Conservation (phyloP, 371 early-diverging fungal genomes). For the Rhizomucor pusillus region DNA sequence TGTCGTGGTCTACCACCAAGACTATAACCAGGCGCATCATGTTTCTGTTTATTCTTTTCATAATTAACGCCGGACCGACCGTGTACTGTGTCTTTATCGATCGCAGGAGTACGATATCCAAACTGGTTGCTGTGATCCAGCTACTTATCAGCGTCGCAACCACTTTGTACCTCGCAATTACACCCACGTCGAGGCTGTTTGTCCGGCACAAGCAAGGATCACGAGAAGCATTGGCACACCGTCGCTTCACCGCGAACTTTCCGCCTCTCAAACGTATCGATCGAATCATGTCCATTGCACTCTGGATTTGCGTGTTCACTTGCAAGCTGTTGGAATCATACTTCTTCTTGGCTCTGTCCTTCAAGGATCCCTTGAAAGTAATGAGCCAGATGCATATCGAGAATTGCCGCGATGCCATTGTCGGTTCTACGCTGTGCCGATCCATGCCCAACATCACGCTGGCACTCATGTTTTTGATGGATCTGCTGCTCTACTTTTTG, state of each 20-base stretch:
- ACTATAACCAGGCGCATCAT: conserved; percentile 59
- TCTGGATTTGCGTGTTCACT: conserved; percentile 77
- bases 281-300: conserved; percentile 70
- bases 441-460: conserved; percentile 76
- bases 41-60: conserved; percentile 59
- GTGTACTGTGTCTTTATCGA: conserved; percentile 59
- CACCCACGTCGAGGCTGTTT: conserved; percentile 71
- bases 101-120: conserved; percentile 45
- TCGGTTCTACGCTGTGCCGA: conserved; percentile 54
- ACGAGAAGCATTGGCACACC: conserved; percentile 56
- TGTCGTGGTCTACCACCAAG: conserved; percentile 58
- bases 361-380: conserved; percentile 79
- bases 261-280: conserved; percentile 71
- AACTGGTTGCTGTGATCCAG: conserved; percentile 64
- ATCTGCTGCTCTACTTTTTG: conserved; percentile 80
- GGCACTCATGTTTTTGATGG: conserved; percentile 75
- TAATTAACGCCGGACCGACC: conserved; percentile 68
- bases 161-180: conserved; percentile 63
- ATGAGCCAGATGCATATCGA: conserved; percentile 56
- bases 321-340: conserved; percentile 84
- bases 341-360: conserved; percentile 81
- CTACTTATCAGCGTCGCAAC: conserved; percentile 66
- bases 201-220: conserved; percentile 36
- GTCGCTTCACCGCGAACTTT: conserved; percentile 79
- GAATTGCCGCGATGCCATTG: conserved; percentile 55